A percentile compares a stretch with the other conserved stretches of the same genome.
Conservation (phyloP, 371 early-diverging fungal genomes). For the Capniomyces stellatus region DNA sequence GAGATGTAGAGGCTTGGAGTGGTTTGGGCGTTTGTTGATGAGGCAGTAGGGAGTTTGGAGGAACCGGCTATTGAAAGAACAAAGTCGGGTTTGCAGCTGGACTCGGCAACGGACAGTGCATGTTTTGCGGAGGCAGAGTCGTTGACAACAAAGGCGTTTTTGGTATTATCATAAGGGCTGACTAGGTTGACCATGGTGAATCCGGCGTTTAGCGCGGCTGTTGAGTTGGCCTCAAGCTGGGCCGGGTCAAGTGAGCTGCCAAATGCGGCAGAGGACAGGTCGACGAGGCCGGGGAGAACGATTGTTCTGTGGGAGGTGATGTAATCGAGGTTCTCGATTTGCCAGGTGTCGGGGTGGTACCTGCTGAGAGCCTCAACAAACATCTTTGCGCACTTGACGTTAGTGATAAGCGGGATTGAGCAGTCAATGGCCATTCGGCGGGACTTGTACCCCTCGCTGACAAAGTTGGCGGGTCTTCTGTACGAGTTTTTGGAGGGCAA, state of each 20-base stretch:
- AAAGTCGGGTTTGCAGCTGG: slow-evolving; percentile 53
- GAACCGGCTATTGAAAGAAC: slow-evolving; percentile 51
- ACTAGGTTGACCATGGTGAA: slow-evolving; percentile 57
- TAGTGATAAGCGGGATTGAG: slow-evolving; percentile 87
- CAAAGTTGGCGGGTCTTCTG: slow-evolving; percentile 89
- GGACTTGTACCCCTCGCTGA: slow-evolving; percentile 83
- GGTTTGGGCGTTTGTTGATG: slow-evolving; percentile 18
- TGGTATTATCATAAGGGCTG: slow-evolving; percentile 27
- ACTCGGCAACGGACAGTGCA: slow-evolving; percentile 29
- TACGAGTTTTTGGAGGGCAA: slow-evolving; percentile 87
- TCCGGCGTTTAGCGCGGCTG: slow-evolving; percentile 63
- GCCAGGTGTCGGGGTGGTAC: slow-evolving; percentile 34
- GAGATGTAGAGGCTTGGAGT: slow-evolving; percentile 27
- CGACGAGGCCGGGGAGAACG: slow-evolving; percentile 74
- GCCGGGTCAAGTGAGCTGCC: background rate
- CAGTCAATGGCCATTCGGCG: slow-evolving; percentile 95
- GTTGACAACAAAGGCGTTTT: slow-evolving; percentile 34
- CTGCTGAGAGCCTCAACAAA: slow-evolving; percentile 87
- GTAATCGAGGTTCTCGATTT: slow-evolving; percentile 64
- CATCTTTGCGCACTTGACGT: slow-evolving; percentile 93
- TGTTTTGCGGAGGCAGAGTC: slow-evolving; percentile 19
- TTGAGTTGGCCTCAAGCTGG: slow-evolving; percentile 32
- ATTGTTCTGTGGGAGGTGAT: slow-evolving; percentile 68
- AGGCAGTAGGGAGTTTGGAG: slow-evolving; percentile 28
- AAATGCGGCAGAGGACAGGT: slow-evolving; percentile 32